Evolutionary conservation across 805 yeast species (phyloP).

Genomic region (Nakazawaea populi): DNA sequence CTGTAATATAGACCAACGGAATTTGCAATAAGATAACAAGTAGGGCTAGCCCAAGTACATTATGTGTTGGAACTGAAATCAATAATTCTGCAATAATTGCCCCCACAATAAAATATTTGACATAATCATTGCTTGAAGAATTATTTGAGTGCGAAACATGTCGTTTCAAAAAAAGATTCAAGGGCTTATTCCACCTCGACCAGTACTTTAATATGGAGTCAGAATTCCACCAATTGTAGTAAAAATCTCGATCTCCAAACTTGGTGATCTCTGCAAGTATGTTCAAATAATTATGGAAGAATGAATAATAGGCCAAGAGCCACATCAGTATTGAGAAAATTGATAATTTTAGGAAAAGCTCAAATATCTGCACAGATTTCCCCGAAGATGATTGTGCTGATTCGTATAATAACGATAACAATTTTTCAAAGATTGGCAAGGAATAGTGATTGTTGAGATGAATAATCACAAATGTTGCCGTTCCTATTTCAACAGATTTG

Average conservation of each 20-base stretch:
- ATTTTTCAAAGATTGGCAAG: slow-evolving; percentile 31
- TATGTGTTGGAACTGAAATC: slow-evolving; percentile 41
- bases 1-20: slow-evolving; percentile 33
- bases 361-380: slow-evolving; percentile 16
- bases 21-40: slow-evolving; percentile 36
- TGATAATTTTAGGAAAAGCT: slow-evolving; percentile 30
- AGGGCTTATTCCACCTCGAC: slow-evolving; percentile 41
- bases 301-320: slow-evolving; percentile 34
- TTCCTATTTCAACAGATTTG: slow-evolving; percentile 27
- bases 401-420: slow-evolving; percentile 22
- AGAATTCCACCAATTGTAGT: slow-evolving; percentile 46
- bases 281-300: slow-evolving; percentile 36
- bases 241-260: slow-evolving; percentile 40
- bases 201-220: slow-evolving; percentile 42
- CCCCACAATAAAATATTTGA: slow-evolving; percentile 33
- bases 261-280: slow-evolving; percentile 36
- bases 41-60: slow-evolving; percentile 39
- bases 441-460: slow-evolving; percentile 35
- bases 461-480: slow-evolving; percentile 25
- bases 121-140: neutral
- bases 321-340: slow-evolving; percentile 35
- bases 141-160: slow-evolving; percentile 25
- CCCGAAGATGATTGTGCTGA: slow-evolving; percentile 14
- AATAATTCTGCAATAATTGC: slow-evolving; percentile 40
- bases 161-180: slow-evolving; percentile 33